These are phyloP conservation scores for Sideroxylon spinosum DNA, from an alignment of 179 eudicot species.

Conservation along the genomic window DNA sequence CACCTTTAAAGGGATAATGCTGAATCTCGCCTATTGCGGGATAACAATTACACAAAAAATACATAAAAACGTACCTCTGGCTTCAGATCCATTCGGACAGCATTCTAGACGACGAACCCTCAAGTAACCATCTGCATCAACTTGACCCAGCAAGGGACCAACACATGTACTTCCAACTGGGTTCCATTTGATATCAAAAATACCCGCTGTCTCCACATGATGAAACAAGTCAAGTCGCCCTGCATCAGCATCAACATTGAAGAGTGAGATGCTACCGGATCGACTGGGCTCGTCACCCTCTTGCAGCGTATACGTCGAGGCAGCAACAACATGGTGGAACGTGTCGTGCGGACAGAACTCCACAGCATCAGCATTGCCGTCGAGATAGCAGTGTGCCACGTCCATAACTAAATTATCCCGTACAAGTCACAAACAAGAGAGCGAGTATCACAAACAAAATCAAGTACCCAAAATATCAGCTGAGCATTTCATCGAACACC, in stretches of 20 bases:
- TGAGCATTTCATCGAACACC: conserved; percentile 7
- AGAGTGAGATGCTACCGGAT: conserved; percentile 66
- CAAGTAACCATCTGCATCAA: conserved; percentile 83
- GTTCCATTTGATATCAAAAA: conserved; percentile 88
- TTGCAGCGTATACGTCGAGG: conserved; percentile 70
- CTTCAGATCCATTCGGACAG: conserved; percentile 25
- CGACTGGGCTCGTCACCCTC: conserved; percentile 70
- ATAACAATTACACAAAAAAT: neutral
- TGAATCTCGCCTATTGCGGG: no score
- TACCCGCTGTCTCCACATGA: conserved; percentile 60
- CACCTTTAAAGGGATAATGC: no score
- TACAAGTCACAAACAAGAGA: neutral
- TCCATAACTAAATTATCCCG: conserved; percentile 45
- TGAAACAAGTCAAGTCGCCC: conserved; percentile 44
- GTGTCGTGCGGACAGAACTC: conserved; percentile 83
- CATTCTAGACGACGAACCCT: conserved; percentile 46
- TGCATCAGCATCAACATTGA: conserved; percentile 54
- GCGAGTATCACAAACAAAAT: neutral
- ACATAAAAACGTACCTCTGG: conserved; percentile 30
- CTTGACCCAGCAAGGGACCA: conserved; percentile 74
- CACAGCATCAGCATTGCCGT: conserved; percentile 85
- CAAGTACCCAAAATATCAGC: neutral
- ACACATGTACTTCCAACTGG: conserved; percentile 31
- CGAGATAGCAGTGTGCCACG: conserved; percentile 46
- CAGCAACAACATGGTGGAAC: conserved; percentile 62